Evolutionary conservation across 1,284 basidiomycete species (phyloP), one percentile per base, ranked within the genome.

Genomic region (Sporisorium exsertum): DNA sequence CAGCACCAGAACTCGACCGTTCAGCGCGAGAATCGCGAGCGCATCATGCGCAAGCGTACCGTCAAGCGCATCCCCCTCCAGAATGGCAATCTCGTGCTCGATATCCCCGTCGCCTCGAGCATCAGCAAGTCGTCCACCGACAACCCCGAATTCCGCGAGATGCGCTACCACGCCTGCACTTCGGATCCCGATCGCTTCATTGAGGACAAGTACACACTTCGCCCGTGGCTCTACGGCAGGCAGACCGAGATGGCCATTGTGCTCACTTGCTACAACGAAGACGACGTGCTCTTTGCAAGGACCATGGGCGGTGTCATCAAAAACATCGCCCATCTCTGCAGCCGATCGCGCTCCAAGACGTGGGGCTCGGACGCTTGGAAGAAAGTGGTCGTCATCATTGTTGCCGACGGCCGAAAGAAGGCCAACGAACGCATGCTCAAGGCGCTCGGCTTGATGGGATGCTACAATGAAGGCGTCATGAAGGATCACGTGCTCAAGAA

Each of bases 281-380:
- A 98, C 84, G 96, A 98, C 79, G 88, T 94, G 15, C 72, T 98
- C 15, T 96, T 99, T 85, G 94, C 94, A 82, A 89, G 96, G 54
- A 98, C 97, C 5, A 87, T 99, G 80, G 94, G 97, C 86, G 96
- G 95, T 8, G 94, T 99, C 22, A 98, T 98, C 94, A 89, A 83
- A 72, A 79, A 81, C 78, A 83, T 81, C 52, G 78, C 79, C 10
- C 69, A 80, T 58, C 88, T 98, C 8, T 97, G 95, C 86, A 92
- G 92, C 8, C 89, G 96, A 35, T 95, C 95, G 86, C 94, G 94
- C 80, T 95, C 93, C 18, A 91, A 93, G 72, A 95, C 94, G 0
- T 99, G 96, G 96, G 96, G 96, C 2, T 90, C 91, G 5, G 94
- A 97, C 64, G 92, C 94, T 1, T 99, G 96, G 96, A 94, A 97